Base-by-base conservation (phyloP, 805 yeast species). In the Sugiyamaella floridensis region DNA sequence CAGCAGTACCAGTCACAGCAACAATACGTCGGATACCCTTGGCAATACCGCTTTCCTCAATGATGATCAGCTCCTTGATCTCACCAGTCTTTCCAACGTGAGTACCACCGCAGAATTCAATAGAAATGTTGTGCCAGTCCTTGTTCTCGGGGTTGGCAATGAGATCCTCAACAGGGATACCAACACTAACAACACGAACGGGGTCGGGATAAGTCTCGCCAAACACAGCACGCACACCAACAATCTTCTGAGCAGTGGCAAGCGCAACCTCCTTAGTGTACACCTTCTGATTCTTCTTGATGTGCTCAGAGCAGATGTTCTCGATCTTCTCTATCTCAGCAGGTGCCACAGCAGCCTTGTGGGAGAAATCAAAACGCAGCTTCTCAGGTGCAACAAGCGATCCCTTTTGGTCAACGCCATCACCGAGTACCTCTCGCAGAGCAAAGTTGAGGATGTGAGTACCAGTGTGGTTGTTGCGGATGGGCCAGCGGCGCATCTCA, bases 201-300 rank as follows among this genome's bases (percentile, higher is more conserved):
- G 99, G 99, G 67, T 93, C 97, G 43, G 99, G 99, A 67, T 93
- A 93, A 2, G 96, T 89, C 76, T 93, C 99, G 65, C 99, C 99
- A 64, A 93, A 93, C 43, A 93, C 99, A 52, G 99, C 99, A 73
- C 99, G 87, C 46, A 93, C 82, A 29, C 97, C 95, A 59, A 71
- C 73, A 61, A 93, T 90, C 47, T 78, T 72, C 63, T 79, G 82
- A 42, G 98, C 99, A 55, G 71, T 65, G 18, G 75, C 78, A 58
- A 93, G 77, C 9, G 85, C 73, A 55, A 92, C 96, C 41, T 90
- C 95, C 71, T 89, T 80, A 56, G 95, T 79, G 68, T 77, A 92
- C 20, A 93, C 98, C 40, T 72, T 70, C 60, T 80, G 71, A 69
- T 88, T 84, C 51, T 79, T 76, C 64, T 81, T 81, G 70, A 93